These are phyloP conservation scores for Agrocybe pediades DNA, from an alignment of 768 basidiomycete species.

Conservation along the genomic window DNA sequence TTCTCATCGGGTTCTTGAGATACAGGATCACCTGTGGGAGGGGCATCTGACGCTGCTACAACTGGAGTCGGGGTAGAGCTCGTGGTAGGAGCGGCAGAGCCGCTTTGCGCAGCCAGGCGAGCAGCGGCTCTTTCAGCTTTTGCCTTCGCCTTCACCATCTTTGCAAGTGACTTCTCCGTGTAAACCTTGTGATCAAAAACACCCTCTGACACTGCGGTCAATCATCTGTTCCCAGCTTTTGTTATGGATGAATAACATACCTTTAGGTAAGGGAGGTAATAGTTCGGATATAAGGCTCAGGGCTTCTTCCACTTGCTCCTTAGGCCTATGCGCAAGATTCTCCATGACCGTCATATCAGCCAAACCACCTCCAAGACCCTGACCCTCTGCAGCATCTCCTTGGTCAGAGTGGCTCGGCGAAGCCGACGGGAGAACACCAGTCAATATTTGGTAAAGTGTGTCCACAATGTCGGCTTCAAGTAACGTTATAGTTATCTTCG, in stretches of 20 bases:
- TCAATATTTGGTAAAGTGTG: conserved; percentile 92
- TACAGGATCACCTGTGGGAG: conserved; percentile 24
- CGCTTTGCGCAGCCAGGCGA: conserved; percentile 50
- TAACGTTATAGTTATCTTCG: conserved; percentile 83
- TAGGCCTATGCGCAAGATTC: conserved; percentile 93
- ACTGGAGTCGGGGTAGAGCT: conserved; percentile 21
- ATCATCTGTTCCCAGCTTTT: background rate
- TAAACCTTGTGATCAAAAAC: conserved; percentile 93
- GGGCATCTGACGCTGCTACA: conserved; percentile 24
- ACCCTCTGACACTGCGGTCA: conserved; percentile 61
- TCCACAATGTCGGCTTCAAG: conserved; percentile 92
- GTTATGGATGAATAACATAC: conserved; percentile 36
- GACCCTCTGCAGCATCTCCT: conserved; percentile 61
- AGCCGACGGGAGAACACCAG: conserved; percentile 84
- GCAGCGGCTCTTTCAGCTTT: conserved; percentile 80
- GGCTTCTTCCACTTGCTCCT: conserved; percentile 96
- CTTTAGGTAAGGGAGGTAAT: conserved; percentile 91
- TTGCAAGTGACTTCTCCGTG: conserved; percentile 80
- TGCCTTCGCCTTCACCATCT: conserved; percentile 78
- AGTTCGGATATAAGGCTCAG: conserved; percentile 88
- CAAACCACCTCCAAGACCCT: conserved; percentile 84
- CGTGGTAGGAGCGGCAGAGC: conserved; percentile 18
- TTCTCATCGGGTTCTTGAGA: conserved; percentile 45
- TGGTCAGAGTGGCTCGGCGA: conserved; percentile 55
- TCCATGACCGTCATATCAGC: conserved; percentile 99